Evolutionary conservation across 441 rosid species (phyloP), one percentile per base, ranked within the genome.

Genomic region (Erodium texanum): DNA sequence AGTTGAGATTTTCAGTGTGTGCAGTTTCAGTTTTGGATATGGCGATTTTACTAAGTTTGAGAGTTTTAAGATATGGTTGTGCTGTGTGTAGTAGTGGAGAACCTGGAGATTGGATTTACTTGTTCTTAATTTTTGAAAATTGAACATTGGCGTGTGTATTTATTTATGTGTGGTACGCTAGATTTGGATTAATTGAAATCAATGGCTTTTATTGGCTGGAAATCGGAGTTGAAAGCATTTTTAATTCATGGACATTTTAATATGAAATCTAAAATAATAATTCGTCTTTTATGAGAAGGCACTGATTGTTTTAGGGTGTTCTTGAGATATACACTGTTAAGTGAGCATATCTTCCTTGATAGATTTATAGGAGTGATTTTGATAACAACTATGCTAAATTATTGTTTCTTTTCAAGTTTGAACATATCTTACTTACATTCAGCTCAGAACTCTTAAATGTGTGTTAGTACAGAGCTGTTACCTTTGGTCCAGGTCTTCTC

Each of bases 11-110:
- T 59, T 22, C 22, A 59, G 29, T 59, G 63, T 29, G 12, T 23
- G 63, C 29, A 59, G 63, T 59, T 22, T 58, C 27, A 20, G 27
- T 58, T 58, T 58, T 22, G 62, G 62, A 4, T 58, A 20, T 56
- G 63, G 63, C 15, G 29, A 23, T 20, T 59, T 10, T 59, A 8
- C 27, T 15, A 9, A 23, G 29, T 59, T 3, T 12, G 14, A 70
- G 62, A 12, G 52, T 24, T 64, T 18, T 19, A 54, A 66, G 20
- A 16, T 59, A 43, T 74, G 38, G 62, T 23, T 78, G 70, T 54
- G 59, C 22, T n/a, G 63, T 59, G 63, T 59, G 11, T 59, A 20
- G 63, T n/a, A 10, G 29, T 20, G 24, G 24, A 24, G n/a, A 59
- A 59, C 15, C 63, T 59, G 63, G 63, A 59, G 63, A 22, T 22